Percentiles rank a stretch among this genome's conserved stretches.
Evolutionary conservation across 352 stramenopile genomes (phyloP).

Genomic region (Globisporangium emineosum): DNA sequence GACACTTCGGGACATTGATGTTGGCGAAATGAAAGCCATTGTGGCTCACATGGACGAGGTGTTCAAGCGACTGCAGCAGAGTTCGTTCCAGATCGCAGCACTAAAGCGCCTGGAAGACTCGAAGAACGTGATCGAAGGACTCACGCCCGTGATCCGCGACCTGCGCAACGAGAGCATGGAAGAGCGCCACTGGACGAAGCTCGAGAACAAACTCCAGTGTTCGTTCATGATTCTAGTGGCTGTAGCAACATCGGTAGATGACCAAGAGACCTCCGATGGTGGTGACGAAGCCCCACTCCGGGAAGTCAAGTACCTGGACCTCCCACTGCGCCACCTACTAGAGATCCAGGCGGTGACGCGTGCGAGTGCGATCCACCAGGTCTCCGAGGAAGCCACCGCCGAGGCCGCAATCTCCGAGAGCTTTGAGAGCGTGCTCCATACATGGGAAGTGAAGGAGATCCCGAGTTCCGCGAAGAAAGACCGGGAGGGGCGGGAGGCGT

Average conservation of each 20-base stretch:
- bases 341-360: slow-evolving; percentile 40
- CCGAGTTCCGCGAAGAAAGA: slow-evolving; percentile 46
- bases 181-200: slow-evolving; percentile 67
- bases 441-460: slow-evolving; percentile 62
- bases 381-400: slow-evolving; percentile 66
- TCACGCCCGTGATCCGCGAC: slow-evolving; percentile 56
- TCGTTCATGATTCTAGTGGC: slow-evolving; percentile 22
- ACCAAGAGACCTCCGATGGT: background rate
- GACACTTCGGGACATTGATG: slow-evolving; percentile 40
- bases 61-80: slow-evolving; percentile 22
- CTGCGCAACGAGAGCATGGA: slow-evolving; percentile 53
- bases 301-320: slow-evolving; percentile 26
- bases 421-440: slow-evolving; percentile 51
- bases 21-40: slow-evolving; percentile 34
- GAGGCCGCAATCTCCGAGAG: slow-evolving; percentile 60
- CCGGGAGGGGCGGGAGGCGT: slow-evolving; percentile 50
- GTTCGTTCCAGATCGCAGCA: slow-evolving; percentile 18
- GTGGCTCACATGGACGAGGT: slow-evolving; percentile 22
- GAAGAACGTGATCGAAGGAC: slow-evolving; percentile 40
- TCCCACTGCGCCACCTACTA: slow-evolving; percentile 51
- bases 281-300: background rate
- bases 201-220: slow-evolving; percentile 68
- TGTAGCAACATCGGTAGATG: background rate
- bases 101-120: slow-evolving; percentile 36
- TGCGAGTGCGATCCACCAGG: slow-evolving; percentile 45